Conservation (phyloP, 306 rosid species). For the Rubus idaeus region DNA sequence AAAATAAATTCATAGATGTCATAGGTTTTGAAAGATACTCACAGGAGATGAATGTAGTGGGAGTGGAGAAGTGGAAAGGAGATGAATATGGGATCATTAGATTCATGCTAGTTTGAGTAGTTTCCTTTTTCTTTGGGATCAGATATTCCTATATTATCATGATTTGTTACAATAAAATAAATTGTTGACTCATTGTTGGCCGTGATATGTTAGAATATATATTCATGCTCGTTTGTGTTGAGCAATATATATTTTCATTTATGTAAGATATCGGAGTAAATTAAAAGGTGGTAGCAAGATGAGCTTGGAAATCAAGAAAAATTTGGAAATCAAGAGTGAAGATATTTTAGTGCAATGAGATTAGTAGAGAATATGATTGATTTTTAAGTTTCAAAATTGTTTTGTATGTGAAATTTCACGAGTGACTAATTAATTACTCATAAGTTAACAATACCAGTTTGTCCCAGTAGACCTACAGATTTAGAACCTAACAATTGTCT, state of each 20-base stretch:
- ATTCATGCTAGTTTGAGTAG: background rate
- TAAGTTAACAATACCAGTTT: too few relatives aligned
- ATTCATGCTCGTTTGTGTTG: background rate
- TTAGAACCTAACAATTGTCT: too few relatives aligned
- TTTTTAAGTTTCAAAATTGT: too few relatives aligned
- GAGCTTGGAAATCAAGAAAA: background rate
- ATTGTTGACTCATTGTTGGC: background rate
- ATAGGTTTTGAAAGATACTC: too few relatives aligned
- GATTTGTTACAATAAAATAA: background rate
- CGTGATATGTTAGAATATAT: background rate
- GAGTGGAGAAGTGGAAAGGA: too few relatives aligned
- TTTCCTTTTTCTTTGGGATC: background rate
- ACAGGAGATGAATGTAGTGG: too few relatives aligned
- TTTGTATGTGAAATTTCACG: too few relatives aligned
- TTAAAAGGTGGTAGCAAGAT: background rate
- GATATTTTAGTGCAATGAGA: too few relatives aligned
- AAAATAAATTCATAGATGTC: too few relatives aligned
- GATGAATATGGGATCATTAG: background rate
- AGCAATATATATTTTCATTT: background rate
- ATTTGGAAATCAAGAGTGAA: background rate
- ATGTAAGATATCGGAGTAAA: background rate
- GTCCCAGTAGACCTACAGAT: too few relatives aligned
- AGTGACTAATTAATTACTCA: too few relatives aligned
- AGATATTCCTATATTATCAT: background rate
- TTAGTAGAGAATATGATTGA: too few relatives aligned